Conservation (phyloP, 441 rosid species). For the Adansonia rubrostipa region DNA sequence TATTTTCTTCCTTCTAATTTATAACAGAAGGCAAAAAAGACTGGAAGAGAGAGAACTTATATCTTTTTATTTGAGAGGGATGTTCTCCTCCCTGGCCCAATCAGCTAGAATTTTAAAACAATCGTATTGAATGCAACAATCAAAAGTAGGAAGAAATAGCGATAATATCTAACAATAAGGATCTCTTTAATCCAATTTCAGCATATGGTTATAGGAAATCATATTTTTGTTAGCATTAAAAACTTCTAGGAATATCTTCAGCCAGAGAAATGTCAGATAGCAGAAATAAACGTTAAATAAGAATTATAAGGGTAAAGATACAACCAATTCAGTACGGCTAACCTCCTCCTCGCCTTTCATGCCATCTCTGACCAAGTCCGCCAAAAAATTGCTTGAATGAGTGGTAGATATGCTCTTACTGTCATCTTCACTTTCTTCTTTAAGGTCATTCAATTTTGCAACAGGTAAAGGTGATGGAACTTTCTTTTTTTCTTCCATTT, state of each 20-base stretch:
- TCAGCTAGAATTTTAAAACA: slow-evolving; percentile 12
- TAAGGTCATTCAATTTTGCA: slow-evolving; percentile 54
- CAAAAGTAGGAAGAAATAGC: not conserved
- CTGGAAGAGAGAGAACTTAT: not conserved
- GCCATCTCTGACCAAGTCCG: slow-evolving; percentile 46
- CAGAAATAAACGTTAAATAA: slow-evolving; percentile 1
- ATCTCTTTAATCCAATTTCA: not conserved
- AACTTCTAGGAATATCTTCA: not conserved
- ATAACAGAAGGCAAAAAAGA: not conserved
- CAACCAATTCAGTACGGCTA: slow-evolving; percentile 30
- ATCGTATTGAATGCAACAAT: not conserved
- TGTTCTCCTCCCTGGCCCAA: not conserved
- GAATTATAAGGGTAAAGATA: slow-evolving; percentile 19
- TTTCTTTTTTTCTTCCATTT: slow-evolving; percentile 51
- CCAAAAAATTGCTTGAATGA: slow-evolving; percentile 51
- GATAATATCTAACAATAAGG: not conserved
- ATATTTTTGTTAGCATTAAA: not conserved
- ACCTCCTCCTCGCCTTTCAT: slow-evolving; percentile 57
- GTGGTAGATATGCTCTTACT: slow-evolving; percentile 53
- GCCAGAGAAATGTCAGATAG: not conserved
- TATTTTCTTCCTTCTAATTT: slow-evolving; percentile 5
- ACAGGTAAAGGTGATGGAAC: slow-evolving; percentile 42
- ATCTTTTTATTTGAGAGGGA: not conserved
- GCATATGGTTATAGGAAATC: slow-evolving; percentile 8
- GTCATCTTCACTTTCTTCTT: slow-evolving; percentile 66